Evolutionary conservation across 768 basidiomycete genomes (phyloP), one percentile per base, ranked within the genome.

Genomic region (Gloeophyllum trabeum): DNA sequence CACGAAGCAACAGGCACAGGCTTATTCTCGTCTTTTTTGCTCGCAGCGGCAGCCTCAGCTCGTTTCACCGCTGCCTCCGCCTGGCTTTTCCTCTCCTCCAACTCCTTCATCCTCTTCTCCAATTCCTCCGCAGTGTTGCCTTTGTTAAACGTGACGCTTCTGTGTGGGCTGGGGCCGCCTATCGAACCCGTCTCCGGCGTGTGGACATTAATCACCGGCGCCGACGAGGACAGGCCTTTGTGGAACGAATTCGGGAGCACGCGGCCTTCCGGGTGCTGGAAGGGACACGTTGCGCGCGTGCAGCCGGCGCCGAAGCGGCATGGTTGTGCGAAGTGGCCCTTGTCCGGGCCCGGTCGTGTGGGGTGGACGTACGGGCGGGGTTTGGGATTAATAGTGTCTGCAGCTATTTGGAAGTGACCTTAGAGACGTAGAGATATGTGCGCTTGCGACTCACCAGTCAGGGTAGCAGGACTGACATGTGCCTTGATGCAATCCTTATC

Each of bases 401-500:
- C 10, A 16, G 55, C 7, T 51, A 44, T 35, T 63, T 61, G 21
- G 46, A 40, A 25, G 25, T 35, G 24, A 7, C n/a, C 35, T 34
- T 35, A 26, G 19, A 22, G 35, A 30, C 18, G 3, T 10, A n/a
- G 24, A 24, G 4, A 5, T 22, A 16, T 3, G 28, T 32, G 10
- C 28, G 28, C 10, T 32, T 10, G 48, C 52, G 44, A 54, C 61
- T 32, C 63, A 80, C 77, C 75, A 62, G 71, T 69, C 13, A 79
- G 66, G 28, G 77, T 79, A 13, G 92, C 88, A 7, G 91, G 89
- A 53, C 89, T 92, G 45, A 91, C 82, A 58, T 97, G 92, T 19
- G 79, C 79, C 57, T 89, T 90, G 44, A 84, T 76, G 59, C 92
- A 97, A 60, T 97, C 94, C 56, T 87, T 81, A 60, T 99, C 91